Conservation (phyloP, 805 yeast genomes). For the Schwanniomyces pseudopolymorphus region DNA sequence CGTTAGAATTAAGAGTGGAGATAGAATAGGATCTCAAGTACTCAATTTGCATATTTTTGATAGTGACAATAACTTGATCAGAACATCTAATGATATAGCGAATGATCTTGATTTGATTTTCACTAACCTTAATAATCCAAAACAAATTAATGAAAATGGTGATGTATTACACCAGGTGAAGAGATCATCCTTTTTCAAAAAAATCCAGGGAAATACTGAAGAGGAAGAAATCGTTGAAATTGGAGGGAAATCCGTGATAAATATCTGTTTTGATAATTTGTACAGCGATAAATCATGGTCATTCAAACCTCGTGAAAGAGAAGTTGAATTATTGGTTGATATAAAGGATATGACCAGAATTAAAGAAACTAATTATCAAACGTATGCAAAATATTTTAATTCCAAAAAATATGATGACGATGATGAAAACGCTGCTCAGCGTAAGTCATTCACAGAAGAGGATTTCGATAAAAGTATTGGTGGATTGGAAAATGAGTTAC, state of each 20-base stretch:
- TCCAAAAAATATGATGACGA: constrained; percentile 12
- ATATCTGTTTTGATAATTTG: constrained; percentile 43
- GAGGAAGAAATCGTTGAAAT: background rate
- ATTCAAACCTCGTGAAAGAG: constrained; percentile 30
- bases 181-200: constrained; percentile 8
- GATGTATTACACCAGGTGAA: constrained; percentile 2
- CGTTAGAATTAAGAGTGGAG: constrained; percentile 31
- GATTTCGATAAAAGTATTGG: constrained; percentile 33
- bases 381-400: constrained; percentile 34
- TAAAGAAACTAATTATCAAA: constrained; percentile 34
- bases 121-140: constrained; percentile 31
- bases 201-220: background rate
- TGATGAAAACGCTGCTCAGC: constrained; percentile 6
- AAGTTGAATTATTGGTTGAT: constrained; percentile 33
- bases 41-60: constrained; percentile 39
- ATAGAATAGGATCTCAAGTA: constrained; percentile 28
- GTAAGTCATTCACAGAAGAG: constrained; percentile 24
- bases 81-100: constrained; percentile 29
- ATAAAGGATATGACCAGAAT: constrained; percentile 35
- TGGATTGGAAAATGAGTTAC: constrained; percentile 29
- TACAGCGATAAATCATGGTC: constrained; percentile 44
- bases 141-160: constrained; percentile 12
- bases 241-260: constrained; percentile 26
- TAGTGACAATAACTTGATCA: constrained; percentile 32
- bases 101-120: constrained; percentile 34